Percentiles rank a stretch among this genome's conserved stretches.
Evolutionary conservation across 176 grass and related monocot species (phyloP).

Genomic region (Dendrocalamus sinicus): DNA sequence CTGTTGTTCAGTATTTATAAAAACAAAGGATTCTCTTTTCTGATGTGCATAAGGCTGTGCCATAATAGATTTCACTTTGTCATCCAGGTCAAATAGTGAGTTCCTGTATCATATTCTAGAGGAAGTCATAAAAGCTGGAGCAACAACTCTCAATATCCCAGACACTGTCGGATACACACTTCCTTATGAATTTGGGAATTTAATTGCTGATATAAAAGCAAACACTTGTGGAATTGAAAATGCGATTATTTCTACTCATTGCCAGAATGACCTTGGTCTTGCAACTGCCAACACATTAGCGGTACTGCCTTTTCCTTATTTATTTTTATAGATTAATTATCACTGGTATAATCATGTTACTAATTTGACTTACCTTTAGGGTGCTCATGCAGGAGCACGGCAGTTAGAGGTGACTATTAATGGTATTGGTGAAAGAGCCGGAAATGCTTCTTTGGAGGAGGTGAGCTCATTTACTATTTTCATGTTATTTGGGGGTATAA

Average conservation of each 20-base stretch:
- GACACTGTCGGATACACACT: conserved; percentile 96
- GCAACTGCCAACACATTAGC: conserved; percentile 89
- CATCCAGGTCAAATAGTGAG: conserved; percentile 76
- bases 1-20: not conserved
- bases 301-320: conserved; percentile 58
- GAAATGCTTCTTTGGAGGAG: conserved; percentile 99
- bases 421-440: conserved; percentile 97
- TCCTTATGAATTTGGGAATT: conserved; percentile 75
- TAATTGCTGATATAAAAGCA: conserved; percentile 92
- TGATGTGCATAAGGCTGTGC: not conserved
- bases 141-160: conserved; percentile 93
- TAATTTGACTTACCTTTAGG: conserved; percentile 69
- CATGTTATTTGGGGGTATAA: not conserved
- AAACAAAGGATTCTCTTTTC: not conserved
- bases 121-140: conserved; percentile 96
- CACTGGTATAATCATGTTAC: conserved; percentile 32
- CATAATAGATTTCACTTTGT: conserved; percentile 29
- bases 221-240: conserved; percentile 91
- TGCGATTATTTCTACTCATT: conserved; percentile 93
- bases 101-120: conserved; percentile 89
- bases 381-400: conserved; percentile 79
- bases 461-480: conserved; percentile 45
- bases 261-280: conserved; percentile 98
- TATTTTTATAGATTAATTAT: conserved; percentile 17
- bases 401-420: conserved; percentile 98